A percentile compares a stretch with the other conserved stretches of the same genome.
Conservation (phyloP, 441 rosid genomes). For the Erodium trifolium region DNA sequence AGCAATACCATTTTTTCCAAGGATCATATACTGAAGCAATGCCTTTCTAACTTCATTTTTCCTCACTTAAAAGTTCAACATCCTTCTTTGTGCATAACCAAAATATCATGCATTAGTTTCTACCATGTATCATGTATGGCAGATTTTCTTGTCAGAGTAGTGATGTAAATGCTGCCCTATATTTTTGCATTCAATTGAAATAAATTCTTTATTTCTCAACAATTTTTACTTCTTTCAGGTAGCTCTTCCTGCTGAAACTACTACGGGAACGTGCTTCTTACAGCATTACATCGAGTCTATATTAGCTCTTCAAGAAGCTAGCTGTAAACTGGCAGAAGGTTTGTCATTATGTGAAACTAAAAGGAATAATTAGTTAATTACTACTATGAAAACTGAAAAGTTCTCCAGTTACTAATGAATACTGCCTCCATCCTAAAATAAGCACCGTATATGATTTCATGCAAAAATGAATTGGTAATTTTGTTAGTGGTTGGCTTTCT, state of each 20-base stretch:
- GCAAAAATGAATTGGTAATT: not conserved
- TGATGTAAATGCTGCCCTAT: not conserved
- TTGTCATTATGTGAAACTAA: conserved; percentile 20
- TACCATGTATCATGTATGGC: not conserved
- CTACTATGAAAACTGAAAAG: not conserved
- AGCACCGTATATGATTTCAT: not conserved
- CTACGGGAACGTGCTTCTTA: conserved; percentile 76
- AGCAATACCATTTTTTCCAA: not conserved
- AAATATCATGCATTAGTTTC: not conserved
- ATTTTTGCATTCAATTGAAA: conserved; percentile 10
- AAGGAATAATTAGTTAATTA: not conserved
- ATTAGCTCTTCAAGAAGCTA: conserved; percentile 85
- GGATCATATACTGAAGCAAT: not conserved
- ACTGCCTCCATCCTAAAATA: not conserved
- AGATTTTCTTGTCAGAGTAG: too few relatives aligned
- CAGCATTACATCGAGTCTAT: conserved; percentile 71
- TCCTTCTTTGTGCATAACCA: not conserved
- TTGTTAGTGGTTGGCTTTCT: not conserved
- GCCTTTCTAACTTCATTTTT: not conserved
- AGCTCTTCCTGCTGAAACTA: conserved; percentile 91
- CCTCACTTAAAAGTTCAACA: not conserved
- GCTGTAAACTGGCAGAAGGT: conserved; percentile 57
- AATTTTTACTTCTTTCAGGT: conserved; percentile 37
- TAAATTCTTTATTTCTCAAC: conserved; percentile 13
- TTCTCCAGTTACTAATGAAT: not conserved